A percentile compares a stretch with the other conserved stretches of the same genome.
phyloP scores from a whole-genome alignment of 805 yeast species.

The Sugiyamaella boreocaroliniensis region DNA sequence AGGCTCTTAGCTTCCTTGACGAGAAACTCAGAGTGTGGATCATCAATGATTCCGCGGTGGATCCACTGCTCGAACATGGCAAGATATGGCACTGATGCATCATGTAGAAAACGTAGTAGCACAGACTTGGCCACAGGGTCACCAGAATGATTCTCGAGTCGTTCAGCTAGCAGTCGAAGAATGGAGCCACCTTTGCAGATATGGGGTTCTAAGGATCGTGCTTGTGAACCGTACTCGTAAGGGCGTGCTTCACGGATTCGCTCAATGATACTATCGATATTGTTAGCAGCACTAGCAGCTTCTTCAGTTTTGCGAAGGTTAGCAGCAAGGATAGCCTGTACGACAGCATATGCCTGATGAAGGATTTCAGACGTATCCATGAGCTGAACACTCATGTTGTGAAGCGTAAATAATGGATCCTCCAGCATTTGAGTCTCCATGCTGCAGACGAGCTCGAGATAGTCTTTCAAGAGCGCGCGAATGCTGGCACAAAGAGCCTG shows the following conservation, averaged over 20 bases:
- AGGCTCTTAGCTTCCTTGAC: slow-evolving; percentile 39
- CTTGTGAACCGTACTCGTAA: not conserved
- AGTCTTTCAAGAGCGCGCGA: slow-evolving; percentile 37
- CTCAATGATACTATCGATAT: slow-evolving; percentile 7
- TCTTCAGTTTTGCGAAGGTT: slow-evolving; percentile 32
- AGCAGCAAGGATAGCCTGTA: slow-evolving; percentile 38
- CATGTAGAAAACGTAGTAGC: slow-evolving; percentile 45
- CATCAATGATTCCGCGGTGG: slow-evolving; percentile 61
- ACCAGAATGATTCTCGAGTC: slow-evolving; percentile 56
- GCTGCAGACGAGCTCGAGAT: slow-evolving; percentile 25
- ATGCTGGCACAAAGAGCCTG: slow-evolving; percentile 67
- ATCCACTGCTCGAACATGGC: slow-evolving; percentile 75
- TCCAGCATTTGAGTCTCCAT: slow-evolving; percentile 50
- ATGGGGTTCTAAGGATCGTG: slow-evolving; percentile 1
- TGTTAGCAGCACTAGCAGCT: slow-evolving; percentile 19
- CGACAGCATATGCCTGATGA: slow-evolving; percentile 52
- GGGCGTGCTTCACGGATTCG: slow-evolving; percentile 1
- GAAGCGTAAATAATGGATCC: slow-evolving; percentile 50
- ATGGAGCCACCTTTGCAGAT: slow-evolving; percentile 66
- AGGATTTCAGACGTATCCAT: slow-evolving; percentile 37
- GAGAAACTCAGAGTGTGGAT: slow-evolving; percentile 77
- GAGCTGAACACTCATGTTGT: slow-evolving; percentile 49
- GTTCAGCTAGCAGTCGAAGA: slow-evolving; percentile 52
- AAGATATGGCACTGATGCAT: slow-evolving; percentile 58
- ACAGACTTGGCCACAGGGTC: slow-evolving; percentile 52